These are phyloP conservation scores for Citropsis articulata DNA, from an alignment of 345 rosid genomes.

Conservation along the genomic window DNA sequence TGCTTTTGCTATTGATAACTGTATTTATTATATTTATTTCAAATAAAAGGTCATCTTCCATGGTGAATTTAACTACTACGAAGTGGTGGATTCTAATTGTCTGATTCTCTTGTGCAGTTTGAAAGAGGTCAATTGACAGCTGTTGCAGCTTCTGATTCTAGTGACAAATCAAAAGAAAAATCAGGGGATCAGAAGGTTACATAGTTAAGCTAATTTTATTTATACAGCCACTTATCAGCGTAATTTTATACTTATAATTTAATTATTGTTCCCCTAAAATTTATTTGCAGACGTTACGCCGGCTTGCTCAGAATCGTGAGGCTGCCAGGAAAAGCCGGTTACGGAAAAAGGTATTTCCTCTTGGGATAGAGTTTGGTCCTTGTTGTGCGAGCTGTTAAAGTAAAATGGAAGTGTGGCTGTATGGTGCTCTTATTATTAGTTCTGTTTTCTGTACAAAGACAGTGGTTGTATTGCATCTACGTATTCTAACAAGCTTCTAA, in stretches of 20 bases:
- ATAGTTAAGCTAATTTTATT: slow-evolving; percentile 2
- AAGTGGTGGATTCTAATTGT: slow-evolving; percentile 11
- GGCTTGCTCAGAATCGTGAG: slow-evolving; percentile 99
- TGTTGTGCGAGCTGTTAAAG: not conserved
- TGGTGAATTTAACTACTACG: slow-evolving; percentile 9
- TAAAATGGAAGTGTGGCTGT: not conserved
- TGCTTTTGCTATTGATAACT: not conserved
- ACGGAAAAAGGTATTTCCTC: slow-evolving; percentile 72
- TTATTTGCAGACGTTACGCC: slow-evolving; percentile 65
- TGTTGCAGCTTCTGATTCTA: slow-evolving; percentile 67
- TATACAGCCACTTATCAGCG: not conserved
- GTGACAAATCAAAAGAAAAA: slow-evolving; percentile 90
- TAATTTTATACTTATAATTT: not conserved
- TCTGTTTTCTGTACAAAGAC: not conserved
- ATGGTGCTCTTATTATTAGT: not conserved
- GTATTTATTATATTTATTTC: not conserved
- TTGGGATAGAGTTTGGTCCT: not conserved
- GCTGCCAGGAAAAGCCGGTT: slow-evolving; percentile 97
- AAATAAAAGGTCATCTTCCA: not conserved
- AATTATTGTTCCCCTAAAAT: slow-evolving; percentile 7
- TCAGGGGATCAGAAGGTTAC: slow-evolving; percentile 76
- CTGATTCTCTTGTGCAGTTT: slow-evolving; percentile 44
- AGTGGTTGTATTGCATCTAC: not conserved
- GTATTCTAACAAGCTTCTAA: not conserved
- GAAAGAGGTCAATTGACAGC: slow-evolving; percentile 54